Evolutionary conservation across 495 filamentous ascomycete genomes (phyloP), one percentile per base, ranked within the genome.

Genomic region (Penicillium fimorum): DNA sequence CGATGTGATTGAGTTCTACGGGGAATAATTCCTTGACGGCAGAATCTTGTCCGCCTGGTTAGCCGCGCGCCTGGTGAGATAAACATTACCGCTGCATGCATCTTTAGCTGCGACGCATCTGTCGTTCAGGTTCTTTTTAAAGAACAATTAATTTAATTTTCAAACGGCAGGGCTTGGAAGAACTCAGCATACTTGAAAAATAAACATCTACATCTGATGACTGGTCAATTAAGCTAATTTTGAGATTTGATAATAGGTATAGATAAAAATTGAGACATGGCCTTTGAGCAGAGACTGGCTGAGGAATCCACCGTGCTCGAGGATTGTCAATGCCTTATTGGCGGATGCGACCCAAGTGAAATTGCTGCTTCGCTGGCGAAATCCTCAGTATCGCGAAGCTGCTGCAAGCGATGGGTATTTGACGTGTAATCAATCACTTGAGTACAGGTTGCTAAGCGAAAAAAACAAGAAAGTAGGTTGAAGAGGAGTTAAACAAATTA

Each of bases 1-100:
- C 47, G 38, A 35, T 60, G 46, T 27, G 32, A 52, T 64, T 59
- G 60, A 51, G 55, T 44, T 52, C 46, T 30, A 57, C 50, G 57
- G 62, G 57, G 54, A 65, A 66, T 65, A 68, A 63, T 68, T 65
- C 63, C 60, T 52, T 66, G 66, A 64, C 41, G 66, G 64, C 64
- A 65, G 64, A 69, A 69, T 65, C 37, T 32, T 56, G 45, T 47
- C 66, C 65, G 66, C 62, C 60, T 42, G 13, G 38, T 57, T 69
- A 67, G 64, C 62, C 68, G 70, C 68, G 68, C 70, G 70, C 64
- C 65, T 69, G 62, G 11, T 29, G 50, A 12, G 35, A 53, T 45
- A 11, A 41, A 42, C 50, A 43, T 52, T 32, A 6, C 38, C 33
- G 32, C 35, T 51, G 35, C 35, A 27, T 29, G 10, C 32, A 7